phyloP scores from a whole-genome alignment of 2,329 filamentous ascomycete species.

The Setomelanomma holmii region DNA sequence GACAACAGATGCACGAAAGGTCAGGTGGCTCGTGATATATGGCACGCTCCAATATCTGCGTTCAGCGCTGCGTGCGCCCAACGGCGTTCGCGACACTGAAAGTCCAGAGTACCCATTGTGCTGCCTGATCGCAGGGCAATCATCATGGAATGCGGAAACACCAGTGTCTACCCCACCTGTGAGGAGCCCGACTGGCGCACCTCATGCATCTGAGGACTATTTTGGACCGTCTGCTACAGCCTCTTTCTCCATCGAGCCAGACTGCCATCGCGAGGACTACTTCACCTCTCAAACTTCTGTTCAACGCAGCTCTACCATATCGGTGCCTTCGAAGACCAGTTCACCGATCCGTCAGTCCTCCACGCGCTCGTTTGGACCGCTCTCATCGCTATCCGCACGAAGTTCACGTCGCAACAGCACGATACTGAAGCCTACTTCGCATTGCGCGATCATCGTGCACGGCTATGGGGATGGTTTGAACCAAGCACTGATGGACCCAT shows the following conservation, averaged over 20 bases:
- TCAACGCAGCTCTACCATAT: slow-evolving; percentile 38
- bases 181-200: slow-evolving; percentile 8
- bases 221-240: slow-evolving; percentile 13
- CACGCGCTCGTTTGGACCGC: slow-evolving; percentile 39
- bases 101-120: slow-evolving; percentile 67
- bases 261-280: slow-evolving; percentile 55
- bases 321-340: slow-evolving; percentile 34
- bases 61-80: slow-evolving; percentile 66
- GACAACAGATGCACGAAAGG: slow-evolving; percentile 73
- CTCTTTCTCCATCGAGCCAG: slow-evolving; percentile 49
- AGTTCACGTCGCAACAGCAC: slow-evolving; percentile 39
- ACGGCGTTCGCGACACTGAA: slow-evolving; percentile 65
- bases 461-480: slow-evolving; percentile 49
- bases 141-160: slow-evolving; percentile 45
- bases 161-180: slow-evolving; percentile 20
- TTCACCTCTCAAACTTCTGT: slow-evolving; percentile 33
- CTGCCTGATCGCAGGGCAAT: slow-evolving; percentile 52
- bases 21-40: slow-evolving; percentile 81
- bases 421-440: slow-evolving; percentile 25
- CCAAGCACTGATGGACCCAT: slow-evolving; percentile 15
- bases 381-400: slow-evolving; percentile 36
- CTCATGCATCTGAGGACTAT: slow-evolving; percentile 24
- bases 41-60: slow-evolving; percentile 74
- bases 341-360: slow-evolving; percentile 43
- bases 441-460: slow-evolving; percentile 49